phyloP scores from a whole-genome alignment of 768 basidiomycete genomes.

The Clathrus columnatus region DNA sequence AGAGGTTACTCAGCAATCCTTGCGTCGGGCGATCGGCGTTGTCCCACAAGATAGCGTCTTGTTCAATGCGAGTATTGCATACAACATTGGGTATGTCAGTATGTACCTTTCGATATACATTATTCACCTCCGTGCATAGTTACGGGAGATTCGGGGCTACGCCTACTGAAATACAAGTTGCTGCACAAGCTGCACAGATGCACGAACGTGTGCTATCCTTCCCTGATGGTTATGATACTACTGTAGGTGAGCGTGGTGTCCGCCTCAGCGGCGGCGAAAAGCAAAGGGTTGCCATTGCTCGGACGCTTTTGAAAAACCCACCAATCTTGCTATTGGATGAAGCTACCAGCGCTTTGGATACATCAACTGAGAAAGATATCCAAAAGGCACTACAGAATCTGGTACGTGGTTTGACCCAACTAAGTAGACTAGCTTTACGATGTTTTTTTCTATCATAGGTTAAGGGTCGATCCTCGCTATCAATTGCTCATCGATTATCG shows the following conservation, averaged over 20 bases:
- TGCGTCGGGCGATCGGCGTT: conserved; percentile 78
- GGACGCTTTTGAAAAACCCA: conserved; percentile 81
- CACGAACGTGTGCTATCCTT: conserved; percentile 79
- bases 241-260: conserved; percentile 85
- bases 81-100: conserved; percentile 57
- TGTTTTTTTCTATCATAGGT: conserved; percentile 17
- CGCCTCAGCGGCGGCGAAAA: conserved; percentile 84
- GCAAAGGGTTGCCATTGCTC: conserved; percentile 80
- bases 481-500: conserved; percentile 73
- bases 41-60: conserved; percentile 81
- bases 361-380: conserved; percentile 83
- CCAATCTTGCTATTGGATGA: conserved; percentile 73
- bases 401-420: conserved; percentile 23
- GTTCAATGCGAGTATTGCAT: conserved; percentile 61
- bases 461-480: conserved; percentile 61
- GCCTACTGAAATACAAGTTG: conserved; percentile 66
- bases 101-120: background rate
- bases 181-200: conserved; percentile 77
- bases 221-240: conserved; percentile 78
- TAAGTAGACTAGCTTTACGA: background rate
- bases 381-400: conserved; percentile 81
- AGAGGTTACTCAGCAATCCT: conserved; percentile 71
- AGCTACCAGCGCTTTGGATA: conserved; percentile 80
- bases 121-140: conserved; percentile 23
- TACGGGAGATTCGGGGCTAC: conserved; percentile 72